A percentile compares a stretch with the other conserved stretches of the same genome.
phyloP scores from a whole-genome alignment of 495 filamentous ascomycete genomes.

The Penicillium subrubescens region DNA sequence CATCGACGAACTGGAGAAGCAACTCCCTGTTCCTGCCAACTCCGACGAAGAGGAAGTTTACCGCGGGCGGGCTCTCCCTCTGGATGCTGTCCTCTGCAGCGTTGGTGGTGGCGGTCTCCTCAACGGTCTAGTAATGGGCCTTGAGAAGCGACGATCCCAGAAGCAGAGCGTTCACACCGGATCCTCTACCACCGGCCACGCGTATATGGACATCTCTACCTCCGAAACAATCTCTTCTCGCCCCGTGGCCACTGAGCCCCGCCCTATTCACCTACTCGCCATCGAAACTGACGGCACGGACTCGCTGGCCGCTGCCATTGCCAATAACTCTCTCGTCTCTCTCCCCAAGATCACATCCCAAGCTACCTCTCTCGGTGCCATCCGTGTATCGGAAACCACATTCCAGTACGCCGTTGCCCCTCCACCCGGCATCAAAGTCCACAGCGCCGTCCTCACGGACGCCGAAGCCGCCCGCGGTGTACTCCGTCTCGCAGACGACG shows the following conservation, averaged over 20 bases:
- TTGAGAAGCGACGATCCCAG: slow-evolving; percentile 52
- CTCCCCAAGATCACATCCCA: slow-evolving; percentile 77
- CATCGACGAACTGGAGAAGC: slow-evolving; percentile 69
- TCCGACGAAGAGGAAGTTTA: slow-evolving; percentile 39
- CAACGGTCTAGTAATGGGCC: slow-evolving; percentile 73
- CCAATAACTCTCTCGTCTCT: slow-evolving; percentile 61
- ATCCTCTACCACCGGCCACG: slow-evolving; percentile 15
- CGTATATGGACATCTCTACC: slow-evolving; percentile 19
- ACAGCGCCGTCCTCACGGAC: slow-evolving; percentile 73
- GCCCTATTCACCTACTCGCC: slow-evolving; percentile 64
- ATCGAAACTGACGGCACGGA: slow-evolving; percentile 85
- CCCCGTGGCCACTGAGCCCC: slow-evolving; percentile 10
- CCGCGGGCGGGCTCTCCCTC: slow-evolving; percentile 34
- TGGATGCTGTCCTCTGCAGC: slow-evolving; percentile 76
- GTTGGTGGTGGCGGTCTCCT: slow-evolving; percentile 91
- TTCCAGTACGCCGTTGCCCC: slow-evolving; percentile 61
- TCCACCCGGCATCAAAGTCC: slow-evolving; percentile 51
- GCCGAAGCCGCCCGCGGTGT: slow-evolving; percentile 77
- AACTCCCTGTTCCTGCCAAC: slow-evolving; percentile 48
- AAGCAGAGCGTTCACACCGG: slow-evolving; percentile 19
- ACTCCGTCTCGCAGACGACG: slow-evolving; percentile 77
- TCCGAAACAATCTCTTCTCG: slow-evolving; percentile 4
- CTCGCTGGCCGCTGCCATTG: slow-evolving; percentile 62
- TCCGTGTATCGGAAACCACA: slow-evolving; percentile 69
- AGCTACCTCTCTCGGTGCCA: slow-evolving; percentile 77